Evolutionary conservation across 192 early-diverging fungal genomes (phyloP).

Genomic region (Coemansia sp.): DNA sequence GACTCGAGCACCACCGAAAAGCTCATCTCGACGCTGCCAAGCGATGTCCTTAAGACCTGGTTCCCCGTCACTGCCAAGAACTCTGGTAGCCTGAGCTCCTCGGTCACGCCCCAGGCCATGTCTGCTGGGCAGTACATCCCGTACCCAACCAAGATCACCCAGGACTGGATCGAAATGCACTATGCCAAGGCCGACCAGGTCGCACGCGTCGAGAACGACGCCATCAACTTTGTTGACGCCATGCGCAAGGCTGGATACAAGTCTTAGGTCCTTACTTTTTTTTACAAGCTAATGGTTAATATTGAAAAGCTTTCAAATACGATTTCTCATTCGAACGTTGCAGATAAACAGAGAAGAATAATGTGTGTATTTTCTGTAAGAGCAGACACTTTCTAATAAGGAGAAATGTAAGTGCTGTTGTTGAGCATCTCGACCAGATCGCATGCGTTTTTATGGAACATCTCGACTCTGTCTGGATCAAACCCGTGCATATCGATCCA

Average conservation of each 20-base stretch:
- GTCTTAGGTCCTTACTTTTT: conserved; percentile 8
- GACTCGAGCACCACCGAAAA: conserved; percentile 10
- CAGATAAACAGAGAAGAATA: no score
- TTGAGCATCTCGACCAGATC: conserved; percentile 48
- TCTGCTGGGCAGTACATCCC: conserved; percentile 29
- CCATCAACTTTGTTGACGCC: conserved; percentile 39
- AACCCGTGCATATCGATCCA: conserved; percentile 52
- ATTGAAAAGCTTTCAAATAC: not conserved
- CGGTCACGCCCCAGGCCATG: conserved; percentile 2
- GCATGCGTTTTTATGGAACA: conserved; percentile 43
- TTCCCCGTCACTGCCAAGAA: conserved; percentile 44
- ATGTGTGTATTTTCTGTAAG: no score
- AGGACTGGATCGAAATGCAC: conserved; percentile 47
- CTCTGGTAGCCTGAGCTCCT: not conserved
- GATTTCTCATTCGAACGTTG: no score
- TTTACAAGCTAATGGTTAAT: not conserved
- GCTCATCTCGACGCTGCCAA: conserved; percentile 23
- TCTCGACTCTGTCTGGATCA: conserved; percentile 37
- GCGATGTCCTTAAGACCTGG: conserved; percentile 30
- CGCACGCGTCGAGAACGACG: conserved; percentile 18
- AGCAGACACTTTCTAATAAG: conserved; percentile 31
- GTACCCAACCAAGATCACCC: conserved; percentile 29
- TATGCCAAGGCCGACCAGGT: conserved; percentile 23
- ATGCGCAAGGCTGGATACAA: conserved; percentile 50
- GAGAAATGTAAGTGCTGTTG: conserved; percentile 53